Base-by-base conservation (phyloP, 2,329 filamentous ascomycete genomes). In the Aspergillus calidoustus region DNA sequence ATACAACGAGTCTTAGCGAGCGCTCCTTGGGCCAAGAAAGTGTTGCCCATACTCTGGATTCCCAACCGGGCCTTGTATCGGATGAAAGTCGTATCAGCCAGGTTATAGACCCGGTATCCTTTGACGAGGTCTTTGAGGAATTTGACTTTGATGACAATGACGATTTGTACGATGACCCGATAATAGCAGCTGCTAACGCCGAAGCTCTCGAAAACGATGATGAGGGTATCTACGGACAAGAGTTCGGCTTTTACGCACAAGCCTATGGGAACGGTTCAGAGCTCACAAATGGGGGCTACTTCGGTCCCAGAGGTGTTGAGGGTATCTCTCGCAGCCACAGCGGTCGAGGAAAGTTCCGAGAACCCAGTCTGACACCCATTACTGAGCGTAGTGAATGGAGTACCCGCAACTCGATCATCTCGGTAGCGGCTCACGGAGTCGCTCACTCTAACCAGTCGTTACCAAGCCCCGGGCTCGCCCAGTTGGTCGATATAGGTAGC, bases 351-450 rank as follows among this genome's bases (percentile, higher is more conserved):
- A 87, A 89, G 31, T 91, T 91, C 22, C 87, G 90, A 46, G 94
- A 97, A 74, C 94, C 95, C 1, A 97, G 95, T 70, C 81, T 99
- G 52, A 98, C 95, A 1, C 95, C 95, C 6, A 98, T 99, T 69
- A 98, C 94, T 0, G 95, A 98, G 75, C 87, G 93, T 13, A 96
- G 92, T 62, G 95, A 99, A 77, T 97, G 96, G 81, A 97, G 92
- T 47, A 97, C 96, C 62, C 88, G 95, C 49, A 98, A 97, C 74
- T 96, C 91, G 0, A 87, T 96, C 61, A 91, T 96, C 80, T 92
- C 90, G 61, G 80, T 94, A 64, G 83, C 82, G 7, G 79, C 88
- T 34, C 86, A 87, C 49, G 76, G 77, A 2, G 69, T 71, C 3
- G 69, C 75, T 3, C 76, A 75, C 59, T 86, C 82, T 60, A 86